phyloP scores from a whole-genome alignment of 768 basidiomycete species.

The Pulveroboletus sp. region DNA sequence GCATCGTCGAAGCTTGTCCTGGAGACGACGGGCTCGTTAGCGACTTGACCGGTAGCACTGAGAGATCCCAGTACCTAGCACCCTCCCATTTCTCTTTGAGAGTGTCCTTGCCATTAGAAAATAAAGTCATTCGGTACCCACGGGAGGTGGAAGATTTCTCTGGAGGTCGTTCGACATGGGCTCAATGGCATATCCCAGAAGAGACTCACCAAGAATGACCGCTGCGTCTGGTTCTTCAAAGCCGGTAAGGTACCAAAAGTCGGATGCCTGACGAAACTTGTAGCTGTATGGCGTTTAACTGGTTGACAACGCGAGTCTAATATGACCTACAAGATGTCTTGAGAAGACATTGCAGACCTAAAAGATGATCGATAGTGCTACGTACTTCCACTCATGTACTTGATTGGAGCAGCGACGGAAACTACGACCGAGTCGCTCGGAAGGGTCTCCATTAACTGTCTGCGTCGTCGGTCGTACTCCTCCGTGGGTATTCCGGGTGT shows the following conservation, averaged over 20 bases:
- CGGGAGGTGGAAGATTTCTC: constrained; percentile 68
- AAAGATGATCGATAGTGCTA: constrained; percentile 19
- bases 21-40: constrained; percentile 4
- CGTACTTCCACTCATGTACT: constrained; percentile 83
- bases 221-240: constrained; percentile 93
- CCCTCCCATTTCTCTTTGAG: constrained; percentile 93
- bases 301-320: constrained; percentile 2
- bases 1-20: constrained; percentile 70
- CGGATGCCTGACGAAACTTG: constrained; percentile 89
- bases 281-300: constrained; percentile 54
- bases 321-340: constrained; percentile 73
- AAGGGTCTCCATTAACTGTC: constrained; percentile 67
- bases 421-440: constrained; percentile 75
- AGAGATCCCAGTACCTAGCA: constrained; percentile 45
- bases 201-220: constrained; percentile 67
- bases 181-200: neutral
- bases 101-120: constrained; percentile 71
- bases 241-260: constrained; percentile 96
- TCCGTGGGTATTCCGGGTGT: constrained; percentile 76
- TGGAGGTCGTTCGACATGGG: constrained; percentile 25
- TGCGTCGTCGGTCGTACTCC: constrained; percentile 77
- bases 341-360: constrained; percentile 13
- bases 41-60: neutral
- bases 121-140: constrained; percentile 87
- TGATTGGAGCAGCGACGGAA: constrained; percentile 72